A percentile compares a stretch with the other conserved stretches of the same genome.
These are phyloP conservation scores for Metschnikowia borealis DNA, from an alignment of 805 yeast species.

Conservation along the genomic window DNA sequence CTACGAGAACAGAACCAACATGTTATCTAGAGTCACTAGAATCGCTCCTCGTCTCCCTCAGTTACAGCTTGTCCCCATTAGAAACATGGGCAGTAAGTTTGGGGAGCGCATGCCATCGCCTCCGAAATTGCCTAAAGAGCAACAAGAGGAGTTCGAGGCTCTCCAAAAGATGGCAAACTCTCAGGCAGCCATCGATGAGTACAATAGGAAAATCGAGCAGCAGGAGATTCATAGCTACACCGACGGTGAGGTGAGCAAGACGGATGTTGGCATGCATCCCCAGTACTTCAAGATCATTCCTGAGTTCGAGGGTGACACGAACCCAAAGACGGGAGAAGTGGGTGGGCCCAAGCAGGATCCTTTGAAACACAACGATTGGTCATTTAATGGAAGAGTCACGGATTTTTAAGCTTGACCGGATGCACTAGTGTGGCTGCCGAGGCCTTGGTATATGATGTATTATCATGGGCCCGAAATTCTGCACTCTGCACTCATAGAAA, in stretches of 20 bases:
- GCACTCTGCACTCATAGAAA: not conserved
- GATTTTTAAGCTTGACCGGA: constrained; percentile 54
- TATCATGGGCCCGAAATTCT: not conserved
- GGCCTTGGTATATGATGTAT: not conserved
- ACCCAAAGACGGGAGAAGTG: constrained; percentile 90
- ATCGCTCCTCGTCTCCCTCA: not conserved
- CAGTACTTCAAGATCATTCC: constrained; percentile 76
- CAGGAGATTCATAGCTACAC: constrained; percentile 9
- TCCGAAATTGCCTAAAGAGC: constrained; percentile 70
- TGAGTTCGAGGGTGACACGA: constrained; percentile 91
- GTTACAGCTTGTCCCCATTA: not conserved
- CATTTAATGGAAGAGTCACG: constrained; percentile 93
- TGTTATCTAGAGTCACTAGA: not conserved
- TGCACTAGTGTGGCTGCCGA: not conserved
- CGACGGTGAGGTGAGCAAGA: constrained; percentile 17
- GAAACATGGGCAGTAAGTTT: constrained; percentile 14
- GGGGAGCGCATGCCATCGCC: constrained; percentile 43
- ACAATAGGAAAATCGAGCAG: constrained; percentile 47
- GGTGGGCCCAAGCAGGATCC: constrained; percentile 99
- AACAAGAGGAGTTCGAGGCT: constrained; percentile 87
- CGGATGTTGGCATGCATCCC: constrained; percentile 66
- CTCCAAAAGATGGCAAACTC: constrained; percentile 78
- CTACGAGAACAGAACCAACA: not conserved
- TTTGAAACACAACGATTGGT: constrained; percentile 76
- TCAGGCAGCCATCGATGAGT: constrained; percentile 73